A percentile compares a stretch with the other conserved stretches of the same genome.
phyloP scores from a whole-genome alignment of 176 grass and related monocot species.

The Raddia guianensis region DNA sequence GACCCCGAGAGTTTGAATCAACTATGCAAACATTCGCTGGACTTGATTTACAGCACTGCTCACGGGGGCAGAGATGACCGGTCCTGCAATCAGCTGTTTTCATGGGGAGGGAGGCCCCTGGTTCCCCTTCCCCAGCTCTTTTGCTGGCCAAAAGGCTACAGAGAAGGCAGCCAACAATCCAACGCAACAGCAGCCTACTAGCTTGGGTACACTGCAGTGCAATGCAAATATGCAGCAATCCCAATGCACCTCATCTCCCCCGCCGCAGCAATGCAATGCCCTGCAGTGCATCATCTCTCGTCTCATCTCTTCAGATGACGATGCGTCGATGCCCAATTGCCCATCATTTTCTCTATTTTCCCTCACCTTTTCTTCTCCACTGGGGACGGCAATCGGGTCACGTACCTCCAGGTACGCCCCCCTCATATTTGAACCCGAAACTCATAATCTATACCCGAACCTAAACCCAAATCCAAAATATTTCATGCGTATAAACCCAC shows the following conservation, averaged over 20 bases:
- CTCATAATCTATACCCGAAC: too few species aligned
- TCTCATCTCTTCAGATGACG: slow-evolving; percentile 7
- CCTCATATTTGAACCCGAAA: background rate
- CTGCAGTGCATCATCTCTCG: slow-evolving; percentile 21
- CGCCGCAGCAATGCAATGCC: background rate
- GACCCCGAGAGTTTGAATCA: background rate
- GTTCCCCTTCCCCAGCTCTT: background rate
- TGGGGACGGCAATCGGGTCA: too few species aligned
- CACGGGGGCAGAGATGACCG: background rate
- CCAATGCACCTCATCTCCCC: background rate
- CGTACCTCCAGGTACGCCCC: background rate
- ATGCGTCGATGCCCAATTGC: background rate
- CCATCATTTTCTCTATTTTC: background rate
- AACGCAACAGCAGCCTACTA: too few species aligned
- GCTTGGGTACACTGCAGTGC: slow-evolving; percentile 26
- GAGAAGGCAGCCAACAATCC: background rate
- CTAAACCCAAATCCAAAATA: too few species aligned
- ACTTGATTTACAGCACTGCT: too few species aligned
- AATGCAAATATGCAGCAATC: too few species aligned
- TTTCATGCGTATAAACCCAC: too few species aligned
- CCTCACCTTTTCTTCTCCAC: background rate
- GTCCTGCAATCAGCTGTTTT: slow-evolving; percentile 24
- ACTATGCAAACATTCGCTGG: background rate
- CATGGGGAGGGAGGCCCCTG: background rate
- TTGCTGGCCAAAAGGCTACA: slow-evolving; percentile 42